Base-by-base conservation (phyloP, 2,329 filamentous ascomycete species). In the Colletotrichum coccodes region DNA sequence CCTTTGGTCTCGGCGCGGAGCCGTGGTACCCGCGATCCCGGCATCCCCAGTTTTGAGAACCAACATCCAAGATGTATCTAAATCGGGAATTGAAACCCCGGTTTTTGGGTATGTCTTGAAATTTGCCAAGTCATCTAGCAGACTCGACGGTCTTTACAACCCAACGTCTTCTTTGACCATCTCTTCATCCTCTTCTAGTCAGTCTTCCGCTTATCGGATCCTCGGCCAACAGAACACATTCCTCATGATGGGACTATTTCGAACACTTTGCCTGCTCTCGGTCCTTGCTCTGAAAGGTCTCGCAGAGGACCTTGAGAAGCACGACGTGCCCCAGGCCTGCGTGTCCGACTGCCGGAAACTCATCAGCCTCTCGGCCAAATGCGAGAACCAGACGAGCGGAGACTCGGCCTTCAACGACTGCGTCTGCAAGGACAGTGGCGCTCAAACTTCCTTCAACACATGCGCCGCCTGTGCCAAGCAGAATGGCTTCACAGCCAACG, bases 281-380 rank as follows among this genome's bases (percentile, higher is more conserved):
- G 0, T n/a, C 23, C 18, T 2, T 5, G n/a, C 14, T 6, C 18
- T 5, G 4, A 7, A 32, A n/a, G 21, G 1, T 23, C 2, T 23
- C 2, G 30, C 40, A 8, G 21, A 38, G 4, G 50, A 23, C 16
- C 30, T 36, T 9, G 40, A 30, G 8, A 2, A 47, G 4, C 3
- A 12, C 6, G 50, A 23, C 21, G 30, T 30, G 16, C 30, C 16
- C 2, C 2, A 18, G 28, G 14, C 32, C 38, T 56, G 49, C 40
- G 1, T 54, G 16, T 21, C 23, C 7, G 18, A 42, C 8, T 58
- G 32, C 36, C 21, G 23, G 3, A 7, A 11, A 6, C 34, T 30
- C 6, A 18, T 34, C 12, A 7, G 32, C 23, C 1, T 34, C 40
- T 21, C 18, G 1, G 16, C 38, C 18, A 38, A 40, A 32, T 42